Base-by-base conservation (phyloP, 75 land plant genomes). In the Cupressus sempervirens region DNA sequence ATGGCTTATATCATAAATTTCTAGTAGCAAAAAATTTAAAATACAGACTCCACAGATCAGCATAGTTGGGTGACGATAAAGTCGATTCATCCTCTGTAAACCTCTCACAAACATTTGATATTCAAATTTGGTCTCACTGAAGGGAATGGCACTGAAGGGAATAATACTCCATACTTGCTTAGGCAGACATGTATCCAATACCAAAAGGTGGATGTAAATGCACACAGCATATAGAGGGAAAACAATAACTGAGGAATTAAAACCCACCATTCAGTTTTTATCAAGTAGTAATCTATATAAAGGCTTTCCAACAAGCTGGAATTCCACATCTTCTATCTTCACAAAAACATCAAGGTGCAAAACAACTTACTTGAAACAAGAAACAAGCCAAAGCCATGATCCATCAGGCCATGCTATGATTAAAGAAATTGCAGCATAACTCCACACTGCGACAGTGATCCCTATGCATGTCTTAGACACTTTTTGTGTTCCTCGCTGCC, bases 321-420 rank as follows among this genome's bases (percentile, higher is more conserved):
- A 41, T 43, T 41, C 20, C 80, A 77, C 30, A 41, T 77, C 80
- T 43, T 18, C 3, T 9, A 77, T 5, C 45, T 38, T 77, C 56
- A 50, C 29, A 48, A 48, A 82, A 82, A 82, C 52, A 53, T 82
- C 56, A 52, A 82, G 36, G 9, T 79, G 11, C 48, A 52, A 53
- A 82, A 82, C 38, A 46, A 83, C 90, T 88, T 86, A 97, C 99
- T 97, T 97, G 91, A 97, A 97, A 43, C 86, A 82, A 58, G 89
- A 83, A 46, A 96, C 88, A n/a, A 96, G 88, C 94, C 96, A 96
- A 76, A 97, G 95, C 99, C 99, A 97, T 30, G 90, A 86, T 83
- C 94, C 95, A 41, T 80, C 84, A 8, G 92, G 91, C 89, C 90
- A 87, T n/a, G 96, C 96, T 32, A 96, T 56, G 65, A 94, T 85